Base-by-base conservation (phyloP, 1,284 basidiomycete genomes). In the Coniophora puteana region DNA sequence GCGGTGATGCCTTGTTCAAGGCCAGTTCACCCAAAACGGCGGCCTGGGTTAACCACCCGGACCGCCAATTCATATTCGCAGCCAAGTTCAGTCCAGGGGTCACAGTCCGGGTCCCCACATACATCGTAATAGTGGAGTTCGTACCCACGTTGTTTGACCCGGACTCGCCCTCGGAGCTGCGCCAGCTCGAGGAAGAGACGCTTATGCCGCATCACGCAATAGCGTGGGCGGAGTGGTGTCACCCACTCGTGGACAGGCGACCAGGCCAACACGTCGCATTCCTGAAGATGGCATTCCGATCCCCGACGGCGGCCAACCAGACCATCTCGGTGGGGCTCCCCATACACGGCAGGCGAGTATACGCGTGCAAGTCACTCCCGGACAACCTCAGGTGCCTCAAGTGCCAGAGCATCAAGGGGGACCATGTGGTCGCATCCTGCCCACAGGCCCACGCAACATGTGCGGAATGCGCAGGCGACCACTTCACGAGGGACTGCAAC, bases 151-250 rank as follows among this genome's bases (percentile, higher is more conserved):
- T 41, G 6, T 50, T 51, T 23, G 23, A 47, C 27, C 42, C 40
- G 0, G 32, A 33, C 1, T 23, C 20, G 2, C 11, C 8, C 0
- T 1, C 0, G 5, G 17, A 26, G 14, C 27, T 50, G 0, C 12
- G 37, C 1, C 43, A 49, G 7, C 18, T 50, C 0, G 54, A 51
- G 23, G 16, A 25, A 1, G 17, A 17, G 0, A 46, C 45, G n/a
- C 25, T 29, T 0, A 34, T 56, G 1, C 5, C 8, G 1, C 3
- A 1, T 4, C 28, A 25, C 0, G 7, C 37, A 7, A 45, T 56
- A 11, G 16, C 27, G 1, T 29, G 40, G 7, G 47, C 51, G 0
- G 29, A 33, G 13, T 54, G 51, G 52, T 45, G 54, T 34, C 54
- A 54, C 27, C 46, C 48, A 0, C 26, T 39, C 1, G 36, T 31